Base-by-base conservation (phyloP, 1,284 basidiomycete genomes). In the Cutaneotrichosporon dermatis region DNA sequence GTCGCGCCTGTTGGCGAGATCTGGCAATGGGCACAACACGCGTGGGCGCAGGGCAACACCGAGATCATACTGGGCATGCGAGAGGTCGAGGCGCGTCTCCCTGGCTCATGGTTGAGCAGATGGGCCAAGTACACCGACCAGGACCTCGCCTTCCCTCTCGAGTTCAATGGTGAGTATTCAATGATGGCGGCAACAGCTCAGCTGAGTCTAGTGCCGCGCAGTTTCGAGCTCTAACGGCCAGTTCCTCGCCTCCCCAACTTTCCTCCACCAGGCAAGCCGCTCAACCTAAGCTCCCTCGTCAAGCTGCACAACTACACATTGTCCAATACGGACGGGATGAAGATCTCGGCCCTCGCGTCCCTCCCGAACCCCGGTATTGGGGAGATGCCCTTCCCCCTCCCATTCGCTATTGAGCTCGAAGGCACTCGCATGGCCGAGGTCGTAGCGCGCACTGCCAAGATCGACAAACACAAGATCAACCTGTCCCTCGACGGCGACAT, bases 181-280 rank as follows among this genome's bases (percentile, higher is more conserved):
- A 25, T 2, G 25, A 25, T 25, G 25, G 25, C 25, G 25, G 25
- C 25, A 3, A 25, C 25, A 5, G 8, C 44, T 33, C 33, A 15
- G 59, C 54, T 60, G 55, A 61, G 50, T n/a, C 16, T 37, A 59
- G 57, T 59, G 41, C 51, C 57, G 7, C 55, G 51, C 7, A 37
- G 41, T 4, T 59, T 59, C 55, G 41, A 41, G 12, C 46, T 59
- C 64, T 60, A 50, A 62, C 57, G 11, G 33, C 10, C 58, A 78
- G 76, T 77, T 8, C 75, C 76, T 8, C 57, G 54, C 8, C 39
- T 77, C 4, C 74, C 76, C 13, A 69, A 73, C 50, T 57, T 77
- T 33, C 77, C 77, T 5, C 40, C 43, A 13, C 74, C 75, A 4
- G 72, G 73, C 12, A 43, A 49, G n/a, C 66, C 66, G 16, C 66